phyloP scores from a whole-genome alignment of 805 yeast species.

The Suhomyces pyralidae region DNA sequence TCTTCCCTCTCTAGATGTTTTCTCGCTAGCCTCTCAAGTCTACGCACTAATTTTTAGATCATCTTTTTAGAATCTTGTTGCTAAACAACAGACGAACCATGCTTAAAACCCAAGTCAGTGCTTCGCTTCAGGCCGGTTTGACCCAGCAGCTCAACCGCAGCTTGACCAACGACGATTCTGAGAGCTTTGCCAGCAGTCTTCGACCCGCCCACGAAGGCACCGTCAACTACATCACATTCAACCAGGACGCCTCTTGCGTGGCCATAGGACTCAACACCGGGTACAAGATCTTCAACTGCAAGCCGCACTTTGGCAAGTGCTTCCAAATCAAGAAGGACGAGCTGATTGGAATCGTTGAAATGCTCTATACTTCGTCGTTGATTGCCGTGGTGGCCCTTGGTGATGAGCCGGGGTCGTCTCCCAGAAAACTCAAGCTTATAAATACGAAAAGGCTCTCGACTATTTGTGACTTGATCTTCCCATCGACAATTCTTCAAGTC shows the following conservation, averaged over 20 bases:
- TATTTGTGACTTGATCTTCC: conserved; percentile 43
- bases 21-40: background rate
- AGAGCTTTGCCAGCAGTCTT: conserved; percentile 13
- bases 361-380: conserved; percentile 86
- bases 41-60: background rate
- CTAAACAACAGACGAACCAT: conserved; percentile 3
- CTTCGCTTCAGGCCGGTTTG: conserved; percentile 11
- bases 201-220: conserved; percentile 1
- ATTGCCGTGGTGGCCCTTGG: conserved; percentile 82
- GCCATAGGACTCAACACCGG: conserved; percentile 67
- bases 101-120: conserved; percentile 13
- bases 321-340: conserved; percentile 38
- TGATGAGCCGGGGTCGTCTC: conserved; percentile 65
- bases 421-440: conserved; percentile 77
- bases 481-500: conserved; percentile 39
- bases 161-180: conserved; percentile 15
- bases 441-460: conserved; percentile 69
- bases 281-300: conserved; percentile 79
- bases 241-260: conserved; percentile 84
- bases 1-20: background rate
- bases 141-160: conserved; percentile 10
- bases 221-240: conserved; percentile 54
- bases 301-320: conserved; percentile 63
- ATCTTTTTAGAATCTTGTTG: background rate
- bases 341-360: conserved; percentile 72